Percentiles rank a stretch among this genome's conserved stretches.
phyloP scores from a whole-genome alignment of 805 yeast species.

The Dipodascopsis tothii region DNA sequence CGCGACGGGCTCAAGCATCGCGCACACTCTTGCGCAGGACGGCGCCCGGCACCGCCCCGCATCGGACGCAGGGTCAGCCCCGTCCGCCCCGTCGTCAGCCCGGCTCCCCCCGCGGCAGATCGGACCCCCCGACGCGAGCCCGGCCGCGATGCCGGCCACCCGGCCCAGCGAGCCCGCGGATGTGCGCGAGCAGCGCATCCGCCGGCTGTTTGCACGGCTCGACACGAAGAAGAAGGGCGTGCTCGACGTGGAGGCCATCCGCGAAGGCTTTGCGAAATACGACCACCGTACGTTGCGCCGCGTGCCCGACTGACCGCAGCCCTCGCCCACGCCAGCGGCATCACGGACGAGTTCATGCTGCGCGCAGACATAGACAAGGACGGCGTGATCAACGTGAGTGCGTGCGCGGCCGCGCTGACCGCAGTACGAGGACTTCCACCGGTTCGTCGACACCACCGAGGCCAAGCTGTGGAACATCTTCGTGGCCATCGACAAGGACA shows the following conservation, averaged over 20 bases:
- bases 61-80: too few relatives aligned
- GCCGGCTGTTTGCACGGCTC: slow-evolving; percentile 38
- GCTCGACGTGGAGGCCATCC: slow-evolving; percentile 34
- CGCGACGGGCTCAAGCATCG: too few relatives aligned
- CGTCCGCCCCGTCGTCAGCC: too few relatives aligned
- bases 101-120: too few relatives aligned
- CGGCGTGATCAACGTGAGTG: slow-evolving; percentile 17
- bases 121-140: too few relatives aligned
- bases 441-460: slow-evolving; percentile 26
- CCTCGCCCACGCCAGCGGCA: slow-evolving; percentile 16
- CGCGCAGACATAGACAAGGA: slow-evolving; percentile 16
- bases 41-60: too few relatives aligned
- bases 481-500: slow-evolving; percentile 25
- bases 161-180: slow-evolving; percentile 2
- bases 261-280: slow-evolving; percentile 36
- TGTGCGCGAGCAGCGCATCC: slow-evolving; percentile 33
- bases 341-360: slow-evolving; percentile 11
- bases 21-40: too few relatives aligned
- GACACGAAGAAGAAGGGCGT: slow-evolving; percentile 38
- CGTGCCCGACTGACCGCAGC: slow-evolving; percentile 21
- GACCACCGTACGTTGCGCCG: slow-evolving; percentile 46
- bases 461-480: slow-evolving; percentile 24
- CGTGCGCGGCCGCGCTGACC: slow-evolving; percentile 12
- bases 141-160: too few relatives aligned
- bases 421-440: slow-evolving; percentile 22